phyloP scores from a whole-genome alignment of 2,329 filamentous ascomycete genomes.

The Ascosphaera aggregata region DNA sequence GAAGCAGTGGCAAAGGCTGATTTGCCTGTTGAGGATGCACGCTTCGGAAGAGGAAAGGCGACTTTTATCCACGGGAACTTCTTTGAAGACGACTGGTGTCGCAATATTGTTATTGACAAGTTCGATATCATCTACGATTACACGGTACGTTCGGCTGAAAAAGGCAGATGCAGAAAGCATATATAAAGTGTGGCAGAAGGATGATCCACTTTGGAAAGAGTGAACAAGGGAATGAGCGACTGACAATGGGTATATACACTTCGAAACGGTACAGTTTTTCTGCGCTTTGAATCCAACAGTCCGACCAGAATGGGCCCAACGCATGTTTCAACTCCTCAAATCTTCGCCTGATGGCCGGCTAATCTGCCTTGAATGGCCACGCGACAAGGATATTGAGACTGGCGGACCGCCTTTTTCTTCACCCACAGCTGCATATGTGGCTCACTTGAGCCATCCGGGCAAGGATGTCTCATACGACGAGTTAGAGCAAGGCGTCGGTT shows the following conservation, averaged over 20 bases:
- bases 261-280: constrained; percentile 26
- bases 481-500: not conserved
- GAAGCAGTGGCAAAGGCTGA: constrained; percentile 13
- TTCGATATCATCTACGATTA: constrained; percentile 37
- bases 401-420: constrained; percentile 53
- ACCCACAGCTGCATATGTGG: constrained; percentile 44
- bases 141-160: constrained; percentile 21
- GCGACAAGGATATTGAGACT: constrained; percentile 39
- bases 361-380: constrained; percentile 55
- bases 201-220: not conserved
- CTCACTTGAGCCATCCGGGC: constrained; percentile 47
- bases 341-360: constrained; percentile 24
- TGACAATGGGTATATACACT: constrained; percentile 2
- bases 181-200: not conserved
- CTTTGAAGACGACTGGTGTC: constrained; percentile 20
- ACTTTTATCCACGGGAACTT: constrained; percentile 23
- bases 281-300: constrained; percentile 32
- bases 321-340: constrained; percentile 30
- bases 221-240: not conserved
- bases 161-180: not conserved
- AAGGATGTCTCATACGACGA: constrained; percentile 38
- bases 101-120: constrained; percentile 11
- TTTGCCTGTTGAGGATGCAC: constrained; percentile 15
- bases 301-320: constrained; percentile 33
- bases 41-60: constrained; percentile 15